Base-by-base conservation (phyloP, 345 rosid genomes). In the Sonneratia alba region DNA sequence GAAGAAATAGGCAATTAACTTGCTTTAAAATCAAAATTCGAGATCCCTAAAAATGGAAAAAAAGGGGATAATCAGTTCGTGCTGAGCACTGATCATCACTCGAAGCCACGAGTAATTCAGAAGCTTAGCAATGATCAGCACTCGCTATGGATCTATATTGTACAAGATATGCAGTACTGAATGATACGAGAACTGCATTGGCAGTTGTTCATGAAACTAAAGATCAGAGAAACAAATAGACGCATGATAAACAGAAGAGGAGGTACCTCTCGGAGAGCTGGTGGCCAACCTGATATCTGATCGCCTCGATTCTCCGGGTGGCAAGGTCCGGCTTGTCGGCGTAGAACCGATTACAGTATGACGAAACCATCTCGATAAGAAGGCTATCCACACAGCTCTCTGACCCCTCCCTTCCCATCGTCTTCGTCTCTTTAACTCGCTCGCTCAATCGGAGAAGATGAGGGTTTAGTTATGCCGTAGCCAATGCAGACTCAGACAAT, bases 201-300 rank as follows among this genome's bases (percentile, higher is more conserved):
- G 4, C 1, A n/a, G 22, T 24, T n/a, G 34, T n/a, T 5, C 34
- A 37, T 21, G 22, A 45, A 5, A 24, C n/a, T 68, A 27, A 27
- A 27, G 32, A 27, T 27, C 22, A 40, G 5, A 42, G 34, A 69
- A 10, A 49, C 21, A 18, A 69, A 24, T 15, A 22, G 61, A 69
- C 6, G n/a, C 57, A n/a, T 16, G 57, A 53, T 53, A 5, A 13
- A 18, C 36, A 10, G 45, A 56, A 22, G 45, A 42, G 14, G 22
- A 19, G 2, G 49, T 77, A 90, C 97, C 98, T 88, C 83, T 92
- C 99, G 71, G 98, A 91, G 82, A 96, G 99, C 91, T 96, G 99
- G 77, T 91, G 97, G 72, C 99, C 99, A 80, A 96, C 99, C 81
- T 96, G 99, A 72, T 88, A 96, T 72, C 99, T 98, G 68, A 96